Evolutionary conservation across 169 alveolate genomes (phyloP), one percentile per base, ranked within the genome.

Genomic region (Plasmodium blacklocki): DNA sequence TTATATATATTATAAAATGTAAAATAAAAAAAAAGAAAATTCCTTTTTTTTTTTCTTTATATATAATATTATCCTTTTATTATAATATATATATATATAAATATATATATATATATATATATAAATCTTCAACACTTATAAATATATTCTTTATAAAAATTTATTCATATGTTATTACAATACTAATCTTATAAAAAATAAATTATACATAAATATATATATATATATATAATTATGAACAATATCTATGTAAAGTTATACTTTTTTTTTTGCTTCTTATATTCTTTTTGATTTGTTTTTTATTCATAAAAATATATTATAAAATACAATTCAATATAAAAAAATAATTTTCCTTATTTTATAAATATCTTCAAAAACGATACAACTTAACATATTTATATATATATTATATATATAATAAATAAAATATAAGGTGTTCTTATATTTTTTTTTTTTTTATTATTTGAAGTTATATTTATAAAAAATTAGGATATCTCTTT

Each of bases 361-460:
- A 70, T 78, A 70, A 78, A 66, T 70, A 66, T 39, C 70, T 78
- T 78, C 89, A 78, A 78, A 39, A 78, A 78, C 21, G 89, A 78
- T 59, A 78, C 89, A 78, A 78, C 89, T 54, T 49, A 76, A 50
- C 50, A 58, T 47, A 58, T 74, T 26, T 58, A 74, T 74, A 47
- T 66, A 52, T 59, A 45, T 39, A 32, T 74, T 60, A 9, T n/a
- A 39, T 54, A 45, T 15, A 68, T 68, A 67, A 60, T 74, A 32
- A 66, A 29, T 39, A 39, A 66, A 66, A 66, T 66, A 66, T n/a
- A 29, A 66, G 39, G 58, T 11, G 21, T 12, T 26, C 56, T 66
- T n/a, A 39, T 39, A 56, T 56, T 56, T 56, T 56, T 32, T 52
- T 15, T 52, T 6, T 54, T 60, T 18, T 18, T 60, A 60, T 9